Base-by-base conservation (phyloP, 2,329 filamentous ascomycete genomes). In the Ceratocystis diversiconidia region DNA sequence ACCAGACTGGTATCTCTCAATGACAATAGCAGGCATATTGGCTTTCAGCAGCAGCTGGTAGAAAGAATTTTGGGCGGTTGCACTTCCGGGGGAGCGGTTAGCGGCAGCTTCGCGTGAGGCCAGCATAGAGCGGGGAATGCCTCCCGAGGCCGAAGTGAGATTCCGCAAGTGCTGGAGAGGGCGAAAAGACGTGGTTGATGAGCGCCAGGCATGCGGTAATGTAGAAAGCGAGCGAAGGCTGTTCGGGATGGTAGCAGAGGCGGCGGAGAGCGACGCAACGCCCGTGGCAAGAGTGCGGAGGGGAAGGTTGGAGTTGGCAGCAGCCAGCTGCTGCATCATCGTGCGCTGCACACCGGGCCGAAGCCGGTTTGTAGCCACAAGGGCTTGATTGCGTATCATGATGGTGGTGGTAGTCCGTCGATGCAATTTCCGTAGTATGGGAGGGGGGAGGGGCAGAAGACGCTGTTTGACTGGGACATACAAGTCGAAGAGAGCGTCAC, bases 21-120 rank as follows among this genome's bases (percentile, higher is more conserved):
- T 83, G 66, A 99, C 79, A 69, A 99, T 95, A 63, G 91, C 87
- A 19, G 92, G 90, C 88, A 96, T 92, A 72, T 95, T 94, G 63
- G 92, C 91, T 73, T 89, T 88, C 65, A 96, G 80, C 15, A 99
- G 83, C 59, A 92, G 87, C 73, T 92, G 88, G 74, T 99, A 99
- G 74, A 99, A 96, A 17, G 89, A 87, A 74, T 92, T 94, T 74
- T 99, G 94, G 22, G 91, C 86, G 55, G 88, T 88, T 32, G 91
- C 87, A 74, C 90, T 97, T 67, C 80, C 83, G 1, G 94, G 90
- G 71, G 96, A 95, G 75, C 90, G 88, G 76, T 97, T 99, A 46
- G 94, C 95, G 28, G 89, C 88, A 74, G 92, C 88, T 76, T 99
- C 94, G 70, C 92, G 82, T 70, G 90, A 88, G 43, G 91, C 90